phyloP scores from a whole-genome alignment of 345 rosid genomes.

The Euphorbia tirucalli region DNA sequence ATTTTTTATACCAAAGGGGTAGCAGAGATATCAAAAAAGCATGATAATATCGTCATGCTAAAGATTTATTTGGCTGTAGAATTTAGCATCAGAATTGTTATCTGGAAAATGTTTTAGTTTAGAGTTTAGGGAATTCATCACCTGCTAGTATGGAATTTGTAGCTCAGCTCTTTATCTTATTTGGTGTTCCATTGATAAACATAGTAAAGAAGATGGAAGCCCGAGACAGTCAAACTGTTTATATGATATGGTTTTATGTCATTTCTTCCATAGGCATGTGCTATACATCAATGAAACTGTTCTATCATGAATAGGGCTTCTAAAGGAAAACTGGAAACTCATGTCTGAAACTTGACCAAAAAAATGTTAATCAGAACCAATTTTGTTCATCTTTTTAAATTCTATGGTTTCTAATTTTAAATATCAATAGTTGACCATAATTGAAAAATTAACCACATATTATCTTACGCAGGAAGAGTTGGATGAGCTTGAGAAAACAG shows the following conservation, averaged over 20 bases:
- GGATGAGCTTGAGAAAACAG: constrained; percentile 49
- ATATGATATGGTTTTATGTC: background rate
- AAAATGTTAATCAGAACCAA: background rate
- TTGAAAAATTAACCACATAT: background rate
- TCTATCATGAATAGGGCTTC: background rate
- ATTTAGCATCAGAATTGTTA: background rate
- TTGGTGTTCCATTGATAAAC: background rate
- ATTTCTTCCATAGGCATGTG: background rate
- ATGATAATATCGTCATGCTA: background rate
- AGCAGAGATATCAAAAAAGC: background rate
- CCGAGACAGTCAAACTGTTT: no score
- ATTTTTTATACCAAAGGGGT: background rate
- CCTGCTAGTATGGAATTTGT: background rate
- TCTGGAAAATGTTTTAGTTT: background rate
- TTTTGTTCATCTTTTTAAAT: background rate
- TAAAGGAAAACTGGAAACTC: no score
- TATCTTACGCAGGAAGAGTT: constrained; percentile 49
- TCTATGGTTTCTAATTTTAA: background rate
- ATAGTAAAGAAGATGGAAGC: background rate
- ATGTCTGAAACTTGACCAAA: no score
- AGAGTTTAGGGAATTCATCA: background rate
- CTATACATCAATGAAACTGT: background rate
- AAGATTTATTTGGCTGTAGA: background rate
- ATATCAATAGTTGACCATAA: background rate
- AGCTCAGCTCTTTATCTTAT: background rate